Percentiles rank a stretch among this genome's conserved stretches.
These are phyloP conservation scores for Phytophthora kernoviae DNA, from an alignment of 352 stramenopile species.

Conservation along the genomic window DNA sequence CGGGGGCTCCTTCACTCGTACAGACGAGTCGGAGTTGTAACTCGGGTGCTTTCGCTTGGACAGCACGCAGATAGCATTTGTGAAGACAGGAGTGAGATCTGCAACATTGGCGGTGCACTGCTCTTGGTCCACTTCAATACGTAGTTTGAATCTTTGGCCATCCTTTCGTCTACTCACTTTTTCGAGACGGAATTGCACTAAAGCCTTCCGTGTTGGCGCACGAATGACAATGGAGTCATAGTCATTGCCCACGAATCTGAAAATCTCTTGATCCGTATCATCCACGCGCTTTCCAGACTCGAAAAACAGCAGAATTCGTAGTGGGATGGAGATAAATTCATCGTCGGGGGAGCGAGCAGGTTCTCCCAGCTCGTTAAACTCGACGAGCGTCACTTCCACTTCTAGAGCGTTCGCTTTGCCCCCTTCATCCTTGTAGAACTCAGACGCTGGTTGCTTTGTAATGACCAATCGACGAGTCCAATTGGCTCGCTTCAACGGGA, in stretches of 20 bases:
- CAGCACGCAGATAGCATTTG: slow-evolving; percentile 85
- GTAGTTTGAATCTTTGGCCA: slow-evolving; percentile 84
- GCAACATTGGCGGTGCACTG: slow-evolving; percentile 82
- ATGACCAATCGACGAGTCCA: slow-evolving; percentile 83
- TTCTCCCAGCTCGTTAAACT: slow-evolving; percentile 79
- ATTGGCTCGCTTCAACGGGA: slow-evolving; percentile 42
- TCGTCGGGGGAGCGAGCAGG: slow-evolving; percentile 64
- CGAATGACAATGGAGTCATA: slow-evolving; percentile 87
- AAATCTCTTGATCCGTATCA: slow-evolving; percentile 86
- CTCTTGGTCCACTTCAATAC: slow-evolving; percentile 85
- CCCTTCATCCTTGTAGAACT: slow-evolving; percentile 92
- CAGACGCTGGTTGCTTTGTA: slow-evolving; percentile 81
- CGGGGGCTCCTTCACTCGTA: slow-evolving; percentile 51
- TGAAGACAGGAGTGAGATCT: slow-evolving; percentile 82
- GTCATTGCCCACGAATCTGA: slow-evolving; percentile 85
- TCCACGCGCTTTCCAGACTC: slow-evolving; percentile 88
- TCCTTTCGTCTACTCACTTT: slow-evolving; percentile 88
- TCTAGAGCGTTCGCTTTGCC: slow-evolving; percentile 83
- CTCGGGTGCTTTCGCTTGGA: slow-evolving; percentile 85
- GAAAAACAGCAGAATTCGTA: slow-evolving; percentile 83
- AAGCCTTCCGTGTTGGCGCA: slow-evolving; percentile 55
- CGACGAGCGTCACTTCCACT: slow-evolving; percentile 79
- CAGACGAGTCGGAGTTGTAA: slow-evolving; percentile 47
- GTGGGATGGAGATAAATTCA: slow-evolving; percentile 81
- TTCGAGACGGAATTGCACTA: slow-evolving; percentile 83